Evolutionary conservation across 805 yeast species (phyloP), one percentile per base, ranked within the genome.

Genomic region (Schwanniomyces vanrijiae): DNA sequence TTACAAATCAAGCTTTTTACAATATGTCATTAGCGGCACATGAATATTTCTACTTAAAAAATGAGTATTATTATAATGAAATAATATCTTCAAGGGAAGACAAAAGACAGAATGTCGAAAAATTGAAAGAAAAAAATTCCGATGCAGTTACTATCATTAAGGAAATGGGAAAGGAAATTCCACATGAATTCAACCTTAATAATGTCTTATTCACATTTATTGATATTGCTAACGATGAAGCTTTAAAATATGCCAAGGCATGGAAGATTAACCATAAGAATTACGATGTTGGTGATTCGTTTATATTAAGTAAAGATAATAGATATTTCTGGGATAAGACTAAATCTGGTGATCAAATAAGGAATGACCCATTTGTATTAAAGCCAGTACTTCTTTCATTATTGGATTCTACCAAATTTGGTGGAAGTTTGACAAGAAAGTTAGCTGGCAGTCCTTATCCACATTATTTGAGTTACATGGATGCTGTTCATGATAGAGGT

Each of bases 241-340:
- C 62, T 3, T 53, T 73, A 9, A 59, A 73, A 4, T 39, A 55
- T 2, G 37, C 51, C 11, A 40, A 45, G 8, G 73, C 69, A 2
- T 76, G 82, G 79, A 65, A 68, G 11, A 59, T 69, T 25, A 59
- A 70, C 34, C 52, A 63, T 1, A 54, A 59, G n/a, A 45, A 56
- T 0, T 75, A 68, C 51, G 49, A 61, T 8, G 59, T 66, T 2
- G 92, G 91, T 5, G 88, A 86, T 59, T 69, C 80, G 0, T 56
- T 87, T 1, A 61, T 87, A 2, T 64, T 84, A 2, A 66, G 73
- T 26, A 75, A 75, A 51, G 75, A 77, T 68, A 60, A 70, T 62
- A 51, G 51, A 47, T 52, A 55, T 43, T 64, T 58, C 45, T 51
- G 74, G 70, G 54, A 68, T 53, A 44, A 55, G 63, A 48, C 73